These are phyloP conservation scores for Zymoseptoria brevis DNA, from an alignment of 2,329 filamentous ascomycete species.

Conservation along the genomic window DNA sequence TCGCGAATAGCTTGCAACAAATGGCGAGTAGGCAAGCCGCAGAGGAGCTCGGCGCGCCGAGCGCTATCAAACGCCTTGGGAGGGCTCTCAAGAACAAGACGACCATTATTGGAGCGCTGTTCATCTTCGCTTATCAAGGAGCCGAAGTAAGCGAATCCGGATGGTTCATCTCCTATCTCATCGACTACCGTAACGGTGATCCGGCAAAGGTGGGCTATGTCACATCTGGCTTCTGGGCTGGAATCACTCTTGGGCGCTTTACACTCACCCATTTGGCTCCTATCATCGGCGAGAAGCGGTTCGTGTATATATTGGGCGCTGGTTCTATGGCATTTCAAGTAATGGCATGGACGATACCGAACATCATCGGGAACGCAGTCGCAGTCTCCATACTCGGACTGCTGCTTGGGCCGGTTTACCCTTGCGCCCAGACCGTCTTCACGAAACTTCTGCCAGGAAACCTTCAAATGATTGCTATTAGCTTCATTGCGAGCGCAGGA, in stretches of 20 bases:
- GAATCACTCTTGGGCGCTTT: conserved; percentile 49
- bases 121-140: conserved; percentile 81
- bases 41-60: conserved; percentile 33
- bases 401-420: conserved; percentile 70
- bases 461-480: conserved; percentile 56
- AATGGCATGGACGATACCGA: conserved; percentile 55
- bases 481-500: conserved; percentile 62
- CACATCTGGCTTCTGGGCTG: conserved; percentile 58
- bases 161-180: conserved; percentile 81
- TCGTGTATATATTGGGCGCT: conserved; percentile 55
- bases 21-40: conserved; percentile 36
- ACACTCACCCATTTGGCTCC: conserved; percentile 59
- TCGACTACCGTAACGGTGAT: conserved; percentile 61
- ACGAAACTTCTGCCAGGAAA: conserved; percentile 51
- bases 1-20: conserved; percentile 38
- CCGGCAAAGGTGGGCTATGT: conserved; percentile 70
- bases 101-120: conserved; percentile 66
- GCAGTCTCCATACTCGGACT: conserved; percentile 57
- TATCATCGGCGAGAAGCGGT: conserved; percentile 60
- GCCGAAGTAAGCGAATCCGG: conserved; percentile 77
- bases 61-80: conserved; percentile 44
- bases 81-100: conserved; percentile 46
- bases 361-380: conserved; percentile 40
- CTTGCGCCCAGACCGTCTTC: conserved; percentile 60
- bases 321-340: conserved; percentile 62